Evolutionary conservation across 2,329 filamentous ascomycete genomes (phyloP).

Genomic region (Thelonectria blattea): DNA sequence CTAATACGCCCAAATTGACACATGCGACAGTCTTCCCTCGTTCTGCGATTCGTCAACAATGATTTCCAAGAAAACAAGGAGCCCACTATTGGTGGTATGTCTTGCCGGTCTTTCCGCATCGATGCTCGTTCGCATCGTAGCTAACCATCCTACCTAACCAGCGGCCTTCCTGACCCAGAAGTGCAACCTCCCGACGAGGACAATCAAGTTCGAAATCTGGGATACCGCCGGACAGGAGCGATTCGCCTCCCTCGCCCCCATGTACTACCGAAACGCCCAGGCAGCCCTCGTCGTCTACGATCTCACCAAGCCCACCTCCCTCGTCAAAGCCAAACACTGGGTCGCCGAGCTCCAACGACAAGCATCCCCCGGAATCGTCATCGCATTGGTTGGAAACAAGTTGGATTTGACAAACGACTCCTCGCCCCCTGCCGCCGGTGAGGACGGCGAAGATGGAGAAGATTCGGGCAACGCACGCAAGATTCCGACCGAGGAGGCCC

Average conservation of each 20-base stretch:
- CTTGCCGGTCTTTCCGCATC: slow-evolving; percentile 22
- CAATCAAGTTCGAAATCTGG: slow-evolving; percentile 96
- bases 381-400: slow-evolving; percentile 97
- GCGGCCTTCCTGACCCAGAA: slow-evolving; percentile 98
- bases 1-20: slow-evolving; percentile 33
- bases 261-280: slow-evolving; percentile 99
- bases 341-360: slow-evolving; percentile 96
- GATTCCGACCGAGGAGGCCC: slow-evolving; percentile 88
- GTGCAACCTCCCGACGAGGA: slow-evolving; percentile 92
- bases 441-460: slow-evolving; percentile 62
- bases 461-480: slow-evolving; percentile 80
- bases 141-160: slow-evolving; percentile 45
- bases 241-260: slow-evolving; percentile 93
- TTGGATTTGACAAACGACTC: slow-evolving; percentile 79
- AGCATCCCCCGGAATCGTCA: slow-evolving; percentile 94
- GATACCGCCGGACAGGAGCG: slow-evolving; percentile 98
- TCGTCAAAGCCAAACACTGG: slow-evolving; percentile 98
- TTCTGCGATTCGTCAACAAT: slow-evolving; percentile 98
- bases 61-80: slow-evolving; percentile 99
- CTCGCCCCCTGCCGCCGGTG: slow-evolving; percentile 49
- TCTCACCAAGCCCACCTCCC: slow-evolving; percentile 92
- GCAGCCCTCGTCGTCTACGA: slow-evolving; percentile 98
- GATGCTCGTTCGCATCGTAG: slow-evolving; percentile 4
- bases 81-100: slow-evolving; percentile 93
- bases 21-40: slow-evolving; percentile 80